These are phyloP conservation scores for Sporisorium exsertum DNA, from an alignment of 1,284 basidiomycete species.

Conservation along the genomic window DNA sequence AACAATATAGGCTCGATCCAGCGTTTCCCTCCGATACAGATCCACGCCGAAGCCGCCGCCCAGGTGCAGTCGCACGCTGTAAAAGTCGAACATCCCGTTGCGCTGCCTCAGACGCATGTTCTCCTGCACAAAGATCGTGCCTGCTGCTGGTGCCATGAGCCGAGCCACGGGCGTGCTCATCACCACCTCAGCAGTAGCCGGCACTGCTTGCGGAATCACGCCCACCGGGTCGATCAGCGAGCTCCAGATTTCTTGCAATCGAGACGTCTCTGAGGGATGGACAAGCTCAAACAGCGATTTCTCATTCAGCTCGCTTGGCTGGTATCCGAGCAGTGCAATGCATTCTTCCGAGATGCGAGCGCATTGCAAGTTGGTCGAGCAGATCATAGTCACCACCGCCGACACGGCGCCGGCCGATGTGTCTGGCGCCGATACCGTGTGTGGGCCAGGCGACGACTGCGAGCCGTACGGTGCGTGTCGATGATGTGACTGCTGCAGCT, in stretches of 20 bases:
- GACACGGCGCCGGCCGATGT: slow-evolving; percentile 24
- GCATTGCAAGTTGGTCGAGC: slow-evolving; percentile 55
- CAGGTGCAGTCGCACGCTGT: slow-evolving; percentile 56
- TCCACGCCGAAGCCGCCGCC: slow-evolving; percentile 59
- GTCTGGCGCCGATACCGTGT: slow-evolving; percentile 7
- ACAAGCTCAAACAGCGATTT: slow-evolving; percentile 53
- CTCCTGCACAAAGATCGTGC: slow-evolving; percentile 60
- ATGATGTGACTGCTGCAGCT: neutral
- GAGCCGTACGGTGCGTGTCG: slow-evolving; percentile 15
- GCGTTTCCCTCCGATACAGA: slow-evolving; percentile 53
- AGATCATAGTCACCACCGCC: slow-evolving; percentile 53
- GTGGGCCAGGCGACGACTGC: slow-evolving; percentile 3
- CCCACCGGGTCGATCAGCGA: slow-evolving; percentile 55
- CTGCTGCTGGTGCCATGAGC: slow-evolving; percentile 53
- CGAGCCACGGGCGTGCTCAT: slow-evolving; percentile 37
- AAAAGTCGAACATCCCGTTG: slow-evolving; percentile 53
- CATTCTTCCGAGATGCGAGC: slow-evolving; percentile 55
- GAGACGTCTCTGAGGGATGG: slow-evolving; percentile 49
- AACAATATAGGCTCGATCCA: slow-evolving; percentile 58
- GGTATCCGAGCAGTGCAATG: slow-evolving; percentile 47
- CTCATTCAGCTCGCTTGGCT: slow-evolving; percentile 47
- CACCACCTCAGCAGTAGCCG: slow-evolving; percentile 44
- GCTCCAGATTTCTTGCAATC: slow-evolving; percentile 47
- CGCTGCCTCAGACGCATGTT: slow-evolving; percentile 53
- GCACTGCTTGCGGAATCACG: slow-evolving; percentile 42